phyloP scores from a whole-genome alignment of 306 rosid species.

The Lupinus albus region DNA sequence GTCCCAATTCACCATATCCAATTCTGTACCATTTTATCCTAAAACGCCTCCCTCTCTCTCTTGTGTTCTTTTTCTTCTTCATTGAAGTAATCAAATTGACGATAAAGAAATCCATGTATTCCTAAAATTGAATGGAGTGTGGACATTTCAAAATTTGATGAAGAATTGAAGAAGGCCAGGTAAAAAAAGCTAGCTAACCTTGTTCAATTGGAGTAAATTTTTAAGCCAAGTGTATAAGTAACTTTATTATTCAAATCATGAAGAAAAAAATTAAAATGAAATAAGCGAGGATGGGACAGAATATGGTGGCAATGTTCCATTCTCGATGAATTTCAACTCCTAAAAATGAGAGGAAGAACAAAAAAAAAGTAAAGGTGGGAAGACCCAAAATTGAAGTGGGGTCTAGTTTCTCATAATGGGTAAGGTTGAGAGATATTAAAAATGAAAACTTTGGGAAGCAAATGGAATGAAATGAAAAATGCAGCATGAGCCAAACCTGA shows the following conservation, averaged over 20 bases:
- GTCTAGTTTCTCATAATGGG: background rate
- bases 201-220: conserved; percentile 24
- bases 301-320: background rate
- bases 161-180: conserved; percentile 1
- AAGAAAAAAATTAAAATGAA: no score
- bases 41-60: background rate
- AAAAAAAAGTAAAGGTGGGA: background rate
- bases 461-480: background rate
- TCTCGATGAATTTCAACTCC: background rate
- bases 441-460: background rate
- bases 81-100: conserved; percentile 30
- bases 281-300: no score
- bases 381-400: background rate
- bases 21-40: conserved; percentile 32
- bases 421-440: background rate
- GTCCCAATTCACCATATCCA: conserved; percentile 37
- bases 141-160: conserved; percentile 9
- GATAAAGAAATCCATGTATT: background rate
- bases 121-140: background rate
- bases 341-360: background rate
- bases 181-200: conserved; percentile 12
- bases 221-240: background rate
- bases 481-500: conserved; percentile 52
- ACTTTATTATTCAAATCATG: conserved; percentile 29
- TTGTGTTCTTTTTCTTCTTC: background rate